Evolutionary conservation across 2,329 filamentous ascomycete genomes (phyloP).

Genomic region (Fusarium armeniacum): DNA sequence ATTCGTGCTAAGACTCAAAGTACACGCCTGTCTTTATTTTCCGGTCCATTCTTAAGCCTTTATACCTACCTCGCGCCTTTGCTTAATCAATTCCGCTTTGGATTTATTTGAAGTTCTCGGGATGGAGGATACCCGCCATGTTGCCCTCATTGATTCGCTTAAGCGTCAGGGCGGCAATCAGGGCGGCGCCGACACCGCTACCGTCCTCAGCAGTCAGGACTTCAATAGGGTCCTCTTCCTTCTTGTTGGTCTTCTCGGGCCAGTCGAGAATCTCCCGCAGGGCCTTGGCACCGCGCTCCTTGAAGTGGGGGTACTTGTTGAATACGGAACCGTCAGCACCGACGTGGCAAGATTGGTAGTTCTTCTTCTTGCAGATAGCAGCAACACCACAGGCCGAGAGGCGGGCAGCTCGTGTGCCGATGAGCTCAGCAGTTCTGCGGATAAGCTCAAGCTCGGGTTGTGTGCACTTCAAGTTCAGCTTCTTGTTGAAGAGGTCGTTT

Average conservation of each 20-base stretch:
- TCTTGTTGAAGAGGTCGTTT: conserved; percentile 81
- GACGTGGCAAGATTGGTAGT: conserved; percentile 88
- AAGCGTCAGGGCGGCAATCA: conserved; percentile 84
- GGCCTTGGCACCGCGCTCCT: conserved; percentile 88
- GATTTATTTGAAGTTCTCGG: conserved; percentile 68
- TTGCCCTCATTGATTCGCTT: conserved; percentile 75
- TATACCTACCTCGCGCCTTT: conserved; percentile 32
- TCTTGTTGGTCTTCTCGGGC: conserved; percentile 75
- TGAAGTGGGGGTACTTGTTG: conserved; percentile 99
- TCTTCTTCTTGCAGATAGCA: conserved; percentile 97
- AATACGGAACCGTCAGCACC: conserved; percentile 98
- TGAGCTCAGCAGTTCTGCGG: conserved; percentile 90
- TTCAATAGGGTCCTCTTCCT: conserved; percentile 88
- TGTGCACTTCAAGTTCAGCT: conserved; percentile 78
- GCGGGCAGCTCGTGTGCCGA: conserved; percentile 93
- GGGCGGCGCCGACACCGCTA: conserved; percentile 93
- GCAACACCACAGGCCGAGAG: conserved; percentile 95
- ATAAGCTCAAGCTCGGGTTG: conserved; percentile 88
- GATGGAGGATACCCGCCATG: conserved; percentile 73
- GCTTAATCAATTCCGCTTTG: conserved; percentile 4
- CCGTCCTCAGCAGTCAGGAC: conserved; percentile 94
- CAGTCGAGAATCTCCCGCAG: conserved; percentile 97
- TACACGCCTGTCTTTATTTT: conserved; percentile 46
- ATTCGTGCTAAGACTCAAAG: conserved; percentile 35
- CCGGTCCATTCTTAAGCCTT: conserved; percentile 33